phyloP scores from a whole-genome alignment of 805 yeast species.

The Yarrowia sp. region DNA sequence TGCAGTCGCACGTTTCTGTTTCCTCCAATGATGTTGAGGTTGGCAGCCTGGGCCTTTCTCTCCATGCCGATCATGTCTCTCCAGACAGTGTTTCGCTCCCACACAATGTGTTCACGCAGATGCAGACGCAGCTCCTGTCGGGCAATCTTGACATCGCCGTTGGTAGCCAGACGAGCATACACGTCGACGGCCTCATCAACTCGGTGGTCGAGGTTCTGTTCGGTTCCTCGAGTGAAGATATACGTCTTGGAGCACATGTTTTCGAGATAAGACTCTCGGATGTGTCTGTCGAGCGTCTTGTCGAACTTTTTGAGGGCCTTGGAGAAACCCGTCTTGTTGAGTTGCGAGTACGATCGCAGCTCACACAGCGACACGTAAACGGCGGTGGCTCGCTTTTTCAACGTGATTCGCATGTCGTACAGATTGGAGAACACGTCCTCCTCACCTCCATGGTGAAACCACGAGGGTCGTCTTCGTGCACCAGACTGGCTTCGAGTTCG shows the following conservation, averaged over 20 bases:
- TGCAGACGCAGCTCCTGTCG: slow-evolving; percentile 49
- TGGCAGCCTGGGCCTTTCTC: slow-evolving; percentile 76
- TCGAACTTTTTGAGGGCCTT: slow-evolving; percentile 92
- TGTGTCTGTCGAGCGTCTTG: slow-evolving; percentile 63
- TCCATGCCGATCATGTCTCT: slow-evolving; percentile 91
- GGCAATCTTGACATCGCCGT: slow-evolving; percentile 45
- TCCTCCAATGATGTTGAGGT: slow-evolving; percentile 28
- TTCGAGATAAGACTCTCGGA: slow-evolving; percentile 56
- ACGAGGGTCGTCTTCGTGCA: slow-evolving; percentile 23
- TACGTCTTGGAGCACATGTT: slow-evolving; percentile 46
- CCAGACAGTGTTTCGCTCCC: slow-evolving; percentile 99
- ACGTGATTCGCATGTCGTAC: slow-evolving; percentile 47
- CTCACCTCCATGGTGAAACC: slow-evolving; percentile 24
- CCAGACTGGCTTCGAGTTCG: slow-evolving; percentile 20
- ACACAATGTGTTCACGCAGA: slow-evolving; percentile 87
- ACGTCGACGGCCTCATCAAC: slow-evolving; percentile 52
- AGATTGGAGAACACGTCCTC: slow-evolving; percentile 22
- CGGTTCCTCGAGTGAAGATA: slow-evolving; percentile 53
- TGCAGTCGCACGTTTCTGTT: slow-evolving; percentile 33
- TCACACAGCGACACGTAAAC: slow-evolving; percentile 75
- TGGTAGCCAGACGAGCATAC: slow-evolving; percentile 52
- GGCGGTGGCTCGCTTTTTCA: slow-evolving; percentile 62
- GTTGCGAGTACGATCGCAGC: slow-evolving; percentile 73
- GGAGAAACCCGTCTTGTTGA: slow-evolving; percentile 83
- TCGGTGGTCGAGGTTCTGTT: slow-evolving; percentile 48